Percentiles rank a stretch among this genome's conserved stretches.
These are phyloP conservation scores for Beauveria medogensis DNA, from an alignment of 2,329 filamentous ascomycete genomes.

Conservation along the genomic window DNA sequence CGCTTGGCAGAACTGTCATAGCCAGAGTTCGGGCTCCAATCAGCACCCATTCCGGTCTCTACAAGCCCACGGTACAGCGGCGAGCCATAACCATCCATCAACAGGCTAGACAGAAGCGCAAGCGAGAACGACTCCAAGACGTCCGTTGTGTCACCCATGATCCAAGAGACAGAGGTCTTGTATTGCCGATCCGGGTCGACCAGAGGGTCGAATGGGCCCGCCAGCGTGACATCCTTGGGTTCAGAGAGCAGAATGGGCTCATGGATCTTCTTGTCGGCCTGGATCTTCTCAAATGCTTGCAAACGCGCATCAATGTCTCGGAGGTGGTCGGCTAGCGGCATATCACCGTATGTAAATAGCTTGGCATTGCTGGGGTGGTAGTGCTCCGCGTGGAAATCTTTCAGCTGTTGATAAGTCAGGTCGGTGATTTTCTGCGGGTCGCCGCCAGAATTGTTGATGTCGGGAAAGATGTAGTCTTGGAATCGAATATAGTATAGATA, in stretches of 20 bases:
- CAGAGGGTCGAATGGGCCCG: slow-evolving; percentile 79
- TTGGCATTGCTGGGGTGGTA: slow-evolving; percentile 98
- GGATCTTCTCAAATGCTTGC: slow-evolving; percentile 61
- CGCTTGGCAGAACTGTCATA: slow-evolving; percentile 72
- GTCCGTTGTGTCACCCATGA: slow-evolving; percentile 74
- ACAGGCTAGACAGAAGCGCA: slow-evolving; percentile 69
- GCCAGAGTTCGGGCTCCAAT: slow-evolving; percentile 91
- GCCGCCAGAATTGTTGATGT: slow-evolving; percentile 92
- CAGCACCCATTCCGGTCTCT: slow-evolving; percentile 80
- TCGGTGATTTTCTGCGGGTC: slow-evolving; percentile 96
- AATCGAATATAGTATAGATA: slow-evolving; percentile 95
- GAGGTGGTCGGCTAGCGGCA: slow-evolving; percentile 76
- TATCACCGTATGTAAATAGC: slow-evolving; percentile 89
- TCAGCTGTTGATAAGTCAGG: slow-evolving; percentile 82
- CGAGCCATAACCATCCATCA: slow-evolving; percentile 93
- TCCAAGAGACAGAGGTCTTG: slow-evolving; percentile 92
- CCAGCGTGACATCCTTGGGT: slow-evolving; percentile 60
- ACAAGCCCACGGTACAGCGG: slow-evolving; percentile 84
- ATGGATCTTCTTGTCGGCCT: slow-evolving; percentile 65
- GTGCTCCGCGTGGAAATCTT: slow-evolving; percentile 80
- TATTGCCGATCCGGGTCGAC: slow-evolving; percentile 79
- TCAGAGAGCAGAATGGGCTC: slow-evolving; percentile 65
- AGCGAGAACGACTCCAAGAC: slow-evolving; percentile 84
- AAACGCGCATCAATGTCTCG: slow-evolving; percentile 70
- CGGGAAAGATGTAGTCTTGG: slow-evolving; percentile 88